Evolutionary conservation across 257 asterid genomes (phyloP), one percentile per base, ranked within the genome.

Genomic region (Primulina tabacum): DNA sequence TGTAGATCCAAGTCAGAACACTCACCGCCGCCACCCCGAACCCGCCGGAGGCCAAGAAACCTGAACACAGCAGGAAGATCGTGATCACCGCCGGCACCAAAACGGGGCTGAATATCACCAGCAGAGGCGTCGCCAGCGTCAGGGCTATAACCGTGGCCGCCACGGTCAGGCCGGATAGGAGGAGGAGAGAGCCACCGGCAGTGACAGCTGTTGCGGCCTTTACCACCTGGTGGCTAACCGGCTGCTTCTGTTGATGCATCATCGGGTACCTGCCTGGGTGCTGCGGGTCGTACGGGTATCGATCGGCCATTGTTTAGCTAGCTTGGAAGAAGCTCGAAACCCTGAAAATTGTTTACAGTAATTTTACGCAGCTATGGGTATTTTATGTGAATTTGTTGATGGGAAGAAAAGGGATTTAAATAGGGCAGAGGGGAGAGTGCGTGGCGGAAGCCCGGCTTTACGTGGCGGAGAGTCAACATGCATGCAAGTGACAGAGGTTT

Each of bases 21-120:
- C 92, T 82, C 21, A 90, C 1, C 0, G 95, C 90, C 18, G 97
- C 95, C 59, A 87, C 85, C 0, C 95, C 96, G 8, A 89, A 90
- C 1, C 95, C 95, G 1, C 96, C 96, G 0, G 96, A 89, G 8
- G 89, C 89, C 76, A 89, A 28, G 24, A 90, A 85, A 7, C 97
- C 97, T 0, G 87, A 50, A 2, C 58, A 57, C 33, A 90, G 30
- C 68, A 82, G 0, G 53, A 85, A 87, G 5, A 83, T 24, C 0
- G 92, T 77, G 1, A 84, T 40, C 24, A 71, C 76, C 3, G 97
- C 96, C 8, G 97, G 96, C 2, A 89, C 89, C 0, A 90, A 84
- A 3, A 90, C 92, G 12, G 97, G 96, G 82, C 96, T 90, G 71
- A 90, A 90, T 64, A 90, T 85, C 28, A 88, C 96, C 33, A 90